Evolutionary conservation across 192 early-diverging fungal species (phyloP), one percentile per base, ranked within the genome.

Genomic region (Diversispora eburnea): DNA sequence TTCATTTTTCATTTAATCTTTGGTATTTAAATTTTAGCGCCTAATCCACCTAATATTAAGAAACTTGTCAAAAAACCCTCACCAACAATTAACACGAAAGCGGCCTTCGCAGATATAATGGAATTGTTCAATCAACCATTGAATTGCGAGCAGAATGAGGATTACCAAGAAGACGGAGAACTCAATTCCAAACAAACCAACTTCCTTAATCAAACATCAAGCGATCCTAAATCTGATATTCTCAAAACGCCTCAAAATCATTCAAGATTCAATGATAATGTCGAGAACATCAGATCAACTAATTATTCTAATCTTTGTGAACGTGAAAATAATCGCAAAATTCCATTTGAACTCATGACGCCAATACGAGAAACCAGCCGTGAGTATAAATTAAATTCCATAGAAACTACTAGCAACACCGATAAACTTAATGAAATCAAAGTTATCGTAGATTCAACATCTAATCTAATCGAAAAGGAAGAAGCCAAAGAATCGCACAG

Each of bases 51-150:
- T 22, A 20, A 49, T 22, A 2, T 52, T 20, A 41, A 71, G 20
- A 46, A 43, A 70, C 12, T 58, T 33, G 25, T 22, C 59, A 47
- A 73, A 68, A 68, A 68, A 15, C 71, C 71, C 0, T 73, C 71
- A 9, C 71, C 71, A 10, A 73, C 71, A 4, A 61, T 73, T 33
- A 48, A 61, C 39, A 73, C 71, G 3, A 73, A 59, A 49, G 58
- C 42, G 42, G 71, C 59, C 8, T 41, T 73, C 33, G 58, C 71
- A 17, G 71, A 73, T 49, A 61, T 73, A 73, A 42, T 48, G 20
- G 58, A 62, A n/a, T 17, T 73, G 20, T 70, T 70, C 41, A 73
- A 19, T 62, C 58, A 73, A 49, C 71, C 71, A 13, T 41, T 62
- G 20, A 59, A 61, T 15, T 20, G 41, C 12, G 47, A 48, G 3